Conservation (phyloP, 2,329 filamentous ascomycete genomes). For the Aspergillus luchuensis region DNA sequence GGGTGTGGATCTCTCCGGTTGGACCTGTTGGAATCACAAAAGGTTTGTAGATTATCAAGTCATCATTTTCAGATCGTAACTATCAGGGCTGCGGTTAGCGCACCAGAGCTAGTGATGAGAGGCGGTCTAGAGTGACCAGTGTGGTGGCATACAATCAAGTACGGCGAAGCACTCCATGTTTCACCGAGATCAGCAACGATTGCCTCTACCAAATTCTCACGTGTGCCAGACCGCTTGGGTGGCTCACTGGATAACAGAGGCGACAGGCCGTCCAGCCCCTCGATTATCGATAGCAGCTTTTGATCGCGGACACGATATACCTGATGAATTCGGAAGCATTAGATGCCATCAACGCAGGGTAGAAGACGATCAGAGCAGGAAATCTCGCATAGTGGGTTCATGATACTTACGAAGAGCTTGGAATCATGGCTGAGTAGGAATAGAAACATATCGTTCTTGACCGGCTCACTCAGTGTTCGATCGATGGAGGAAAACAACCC, state of each 20-base stretch:
- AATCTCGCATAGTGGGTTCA: neutral
- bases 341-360: neutral
- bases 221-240: constrained; percentile 68
- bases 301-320: constrained; percentile 77
- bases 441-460: constrained; percentile 62
- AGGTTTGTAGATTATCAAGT: constrained; percentile 85
- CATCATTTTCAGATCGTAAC: constrained; percentile 77
- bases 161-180: constrained; percentile 66
- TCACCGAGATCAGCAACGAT: constrained; percentile 85
- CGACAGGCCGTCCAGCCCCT: constrained; percentile 76
- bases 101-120: constrained; percentile 1
- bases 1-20: constrained; percentile 30
- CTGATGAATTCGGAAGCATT: constrained; percentile 45
- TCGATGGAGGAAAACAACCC: constrained; percentile 55
- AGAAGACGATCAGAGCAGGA: neutral
- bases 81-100: constrained; percentile 36
- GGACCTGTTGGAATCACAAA: constrained; percentile 52
- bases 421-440: constrained; percentile 78
- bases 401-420: constrained; percentile 67
- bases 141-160: constrained; percentile 70
- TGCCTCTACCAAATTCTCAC: constrained; percentile 76
- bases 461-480: constrained; percentile 19
- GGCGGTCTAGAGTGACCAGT: neutral
- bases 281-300: constrained; percentile 71
- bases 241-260: constrained; percentile 73